Conservation (phyloP, 176 grass and related monocot species). For the Phyllostachys edulis region DNA sequence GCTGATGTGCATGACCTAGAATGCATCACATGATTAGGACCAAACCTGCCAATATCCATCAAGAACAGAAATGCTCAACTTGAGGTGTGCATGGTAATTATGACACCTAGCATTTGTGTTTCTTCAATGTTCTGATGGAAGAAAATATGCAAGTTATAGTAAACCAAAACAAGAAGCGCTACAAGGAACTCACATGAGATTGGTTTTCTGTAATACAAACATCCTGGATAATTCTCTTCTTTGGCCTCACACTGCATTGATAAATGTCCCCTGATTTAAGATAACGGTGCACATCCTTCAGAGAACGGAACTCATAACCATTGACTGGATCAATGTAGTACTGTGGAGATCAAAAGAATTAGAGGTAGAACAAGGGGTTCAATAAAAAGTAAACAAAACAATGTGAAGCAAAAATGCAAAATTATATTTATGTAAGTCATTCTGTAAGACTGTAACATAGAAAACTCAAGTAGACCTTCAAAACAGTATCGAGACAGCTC, state of each 20-base stretch:
- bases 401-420: background rate
- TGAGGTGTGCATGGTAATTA: background rate
- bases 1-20: constrained; percentile 13
- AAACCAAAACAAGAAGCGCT: background rate
- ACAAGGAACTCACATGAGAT: constrained; percentile 53
- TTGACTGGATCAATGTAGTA: constrained; percentile 68
- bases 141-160: background rate
- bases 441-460: constrained; percentile 21
- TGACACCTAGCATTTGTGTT: constrained; percentile 20
- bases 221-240: constrained; percentile 38
- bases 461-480: background rate
- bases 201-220: constrained; percentile 33
- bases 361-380: background rate
- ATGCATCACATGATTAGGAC: constrained; percentile 3
- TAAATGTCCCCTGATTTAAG: constrained; percentile 55
- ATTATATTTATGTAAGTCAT: background rate
- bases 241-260: constrained; percentile 46
- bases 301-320: constrained; percentile 74
- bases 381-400: constrained; percentile 27
- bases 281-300: constrained; percentile 70
- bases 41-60: background rate
- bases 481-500: background rate
- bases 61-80: constrained; percentile 8
- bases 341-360: constrained; percentile 46
- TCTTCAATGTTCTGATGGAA: constrained; percentile 2